Evolutionary conservation across 2,329 filamentous ascomycete genomes (phyloP).

Genomic region (Neonectria ditissima): DNA sequence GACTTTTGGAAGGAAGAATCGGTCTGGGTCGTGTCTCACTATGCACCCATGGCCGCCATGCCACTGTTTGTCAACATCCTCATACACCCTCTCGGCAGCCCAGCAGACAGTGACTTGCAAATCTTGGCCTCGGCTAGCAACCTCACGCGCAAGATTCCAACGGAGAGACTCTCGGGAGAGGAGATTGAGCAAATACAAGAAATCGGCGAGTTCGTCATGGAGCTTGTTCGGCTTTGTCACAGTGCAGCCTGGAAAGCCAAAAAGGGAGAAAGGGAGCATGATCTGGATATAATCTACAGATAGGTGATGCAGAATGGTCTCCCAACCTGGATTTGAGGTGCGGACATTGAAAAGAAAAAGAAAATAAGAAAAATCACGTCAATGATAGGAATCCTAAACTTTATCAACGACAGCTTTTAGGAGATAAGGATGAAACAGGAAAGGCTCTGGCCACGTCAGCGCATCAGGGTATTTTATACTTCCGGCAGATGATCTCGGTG

Average conservation of each 20-base stretch:
- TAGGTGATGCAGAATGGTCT: background rate
- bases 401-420: too few species aligned
- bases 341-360: conserved; percentile 1
- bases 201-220: conserved; percentile 37
- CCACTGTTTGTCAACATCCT: conserved; percentile 36
- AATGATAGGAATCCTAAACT: too few species aligned
- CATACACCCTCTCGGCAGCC: conserved; percentile 32
- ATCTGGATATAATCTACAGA: conserved; percentile 34
- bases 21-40: conserved; percentile 33
- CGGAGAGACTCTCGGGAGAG: conserved; percentile 32
- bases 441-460: too few species aligned
- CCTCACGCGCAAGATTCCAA: conserved; percentile 32
- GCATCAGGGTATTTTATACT: too few species aligned
- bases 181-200: conserved; percentile 38
- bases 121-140: conserved; percentile 35
- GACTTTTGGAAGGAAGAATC: conserved; percentile 37
- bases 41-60: conserved; percentile 36
- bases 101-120: conserved; percentile 31
- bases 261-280: conserved; percentile 31
- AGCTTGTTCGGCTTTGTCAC: conserved; percentile 35
- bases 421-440: too few species aligned
- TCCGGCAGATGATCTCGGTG: too few species aligned
- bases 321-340: background rate
- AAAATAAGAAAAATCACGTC: too few species aligned
- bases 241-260: conserved; percentile 38